A percentile compares a stretch with the other conserved stretches of the same genome.
These are phyloP conservation scores for Pseudonectria buxi DNA, from an alignment of 2,329 filamentous ascomycete genomes.

Conservation along the genomic window DNA sequence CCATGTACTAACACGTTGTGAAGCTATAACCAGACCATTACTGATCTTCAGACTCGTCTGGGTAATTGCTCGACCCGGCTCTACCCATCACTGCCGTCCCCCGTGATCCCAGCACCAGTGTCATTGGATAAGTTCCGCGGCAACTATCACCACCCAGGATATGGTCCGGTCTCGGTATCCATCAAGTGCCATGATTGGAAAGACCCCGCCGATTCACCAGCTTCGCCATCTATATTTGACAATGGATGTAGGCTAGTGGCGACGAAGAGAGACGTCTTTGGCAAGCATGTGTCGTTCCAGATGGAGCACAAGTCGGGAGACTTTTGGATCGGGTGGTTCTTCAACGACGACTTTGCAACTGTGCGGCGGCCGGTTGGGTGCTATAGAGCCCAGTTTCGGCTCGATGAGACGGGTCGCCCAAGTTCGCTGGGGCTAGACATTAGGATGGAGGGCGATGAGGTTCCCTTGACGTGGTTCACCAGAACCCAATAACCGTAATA, in stretches of 20 bases:
- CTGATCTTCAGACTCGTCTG: constrained; percentile 2
- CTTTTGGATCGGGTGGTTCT: constrained; percentile 16
- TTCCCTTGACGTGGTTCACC: constrained; percentile 12
- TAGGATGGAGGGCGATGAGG: constrained; percentile 9
- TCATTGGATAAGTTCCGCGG: constrained; percentile 36
- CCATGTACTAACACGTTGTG: constrained; percentile 3
- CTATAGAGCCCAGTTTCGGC: constrained; percentile 7
- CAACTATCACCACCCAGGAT: constrained; percentile 30
- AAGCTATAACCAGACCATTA: constrained; percentile 4
- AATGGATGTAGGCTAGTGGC: constrained; percentile 12
- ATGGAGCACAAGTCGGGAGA: constrained; percentile 14
- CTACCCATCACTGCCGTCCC: constrained; percentile 7
- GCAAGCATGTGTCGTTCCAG: constrained; percentile 11
- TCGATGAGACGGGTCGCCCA: constrained; percentile 2
- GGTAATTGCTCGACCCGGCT: constrained; percentile 12
- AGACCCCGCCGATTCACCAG: constrained; percentile 6
- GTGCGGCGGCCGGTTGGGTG: constrained; percentile 8
- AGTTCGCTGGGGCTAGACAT: constrained; percentile 6
- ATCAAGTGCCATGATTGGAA: constrained; percentile 10
- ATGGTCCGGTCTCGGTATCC: constrained; percentile 12
- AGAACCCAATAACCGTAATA: too few relatives aligned
- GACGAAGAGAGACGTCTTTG: constrained; percentile 11
- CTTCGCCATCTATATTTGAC: constrained; percentile 1
- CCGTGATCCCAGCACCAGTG: constrained; percentile 26
- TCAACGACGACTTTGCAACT: constrained; percentile 11